A percentile compares a stretch with the other conserved stretches of the same genome.
Conservation (phyloP, 139 green algal genomes). For the Chlorella sp. region DNA sequence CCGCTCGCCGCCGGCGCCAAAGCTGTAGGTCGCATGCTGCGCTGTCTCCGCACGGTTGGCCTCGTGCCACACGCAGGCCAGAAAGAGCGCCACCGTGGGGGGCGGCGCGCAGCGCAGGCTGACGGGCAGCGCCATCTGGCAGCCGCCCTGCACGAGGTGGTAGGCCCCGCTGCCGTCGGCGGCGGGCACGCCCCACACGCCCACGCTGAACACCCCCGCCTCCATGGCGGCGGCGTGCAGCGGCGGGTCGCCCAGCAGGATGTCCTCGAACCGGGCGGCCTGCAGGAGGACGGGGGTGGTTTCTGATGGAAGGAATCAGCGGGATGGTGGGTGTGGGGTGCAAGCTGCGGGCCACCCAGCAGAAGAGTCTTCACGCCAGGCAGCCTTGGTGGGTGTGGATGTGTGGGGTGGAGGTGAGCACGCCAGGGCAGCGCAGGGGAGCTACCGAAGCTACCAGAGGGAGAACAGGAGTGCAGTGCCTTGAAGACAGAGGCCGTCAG, state of each 20-base stretch:
- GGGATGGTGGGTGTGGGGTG: background rate
- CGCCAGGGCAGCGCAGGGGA: background rate
- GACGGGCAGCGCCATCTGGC: slow-evolving; percentile 24
- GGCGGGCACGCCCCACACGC: slow-evolving; percentile 5
- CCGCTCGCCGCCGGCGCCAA: slow-evolving; percentile 11
- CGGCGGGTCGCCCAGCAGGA: background rate
- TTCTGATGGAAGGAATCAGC: too few relatives aligned
- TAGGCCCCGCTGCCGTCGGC: background rate
- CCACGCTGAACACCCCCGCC: background rate
- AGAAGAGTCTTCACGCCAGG: too few relatives aligned
- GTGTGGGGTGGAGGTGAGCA: background rate
- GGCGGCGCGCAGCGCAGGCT: slow-evolving; percentile 19
- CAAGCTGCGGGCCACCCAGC: background rate
- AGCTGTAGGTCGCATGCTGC: background rate
- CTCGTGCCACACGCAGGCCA: slow-evolving; percentile 29
- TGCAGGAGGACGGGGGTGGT: background rate
- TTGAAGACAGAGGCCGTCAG: background rate
- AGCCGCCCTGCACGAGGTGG: background rate
- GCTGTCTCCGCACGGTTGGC: slow-evolving; percentile 13
- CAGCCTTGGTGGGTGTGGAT: background rate
- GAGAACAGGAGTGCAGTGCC: too few relatives aligned
- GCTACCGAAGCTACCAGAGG: background rate
- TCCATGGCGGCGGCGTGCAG: slow-evolving; percentile 6
- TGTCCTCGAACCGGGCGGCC: slow-evolving; percentile 23
- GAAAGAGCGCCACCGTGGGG: slow-evolving; percentile 10